A percentile compares a stretch with the other conserved stretches of the same genome.
Evolutionary conservation across 106 monocot genomes (phyloP).

Genomic region (Allium sativum): DNA sequence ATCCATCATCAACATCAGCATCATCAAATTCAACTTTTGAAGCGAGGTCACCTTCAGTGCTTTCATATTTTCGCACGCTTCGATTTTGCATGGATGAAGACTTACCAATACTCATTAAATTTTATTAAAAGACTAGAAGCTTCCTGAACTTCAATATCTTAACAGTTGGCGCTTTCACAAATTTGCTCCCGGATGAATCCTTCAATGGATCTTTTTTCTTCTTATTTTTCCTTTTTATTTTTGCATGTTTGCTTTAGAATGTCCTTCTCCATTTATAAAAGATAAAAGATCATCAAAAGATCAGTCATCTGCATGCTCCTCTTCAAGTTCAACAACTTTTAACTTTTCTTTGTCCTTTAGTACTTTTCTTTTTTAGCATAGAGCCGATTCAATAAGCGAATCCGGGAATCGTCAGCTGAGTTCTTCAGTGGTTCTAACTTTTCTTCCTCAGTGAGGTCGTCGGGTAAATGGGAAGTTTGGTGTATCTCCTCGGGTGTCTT

Average conservation of each 20-base stretch:
- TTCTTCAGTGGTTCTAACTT: slow-evolving; percentile 90
- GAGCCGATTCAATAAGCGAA: slow-evolving; percentile 72
- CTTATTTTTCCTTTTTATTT: slow-evolving; percentile 28
- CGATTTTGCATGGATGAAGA: slow-evolving; percentile 7
- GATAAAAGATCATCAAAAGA: slow-evolving; percentile 94
- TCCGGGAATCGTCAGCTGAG: slow-evolving; percentile 80
- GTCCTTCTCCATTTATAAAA: slow-evolving; percentile 80
- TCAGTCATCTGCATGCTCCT: slow-evolving; percentile 54
- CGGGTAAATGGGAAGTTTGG: too few relatives aligned
- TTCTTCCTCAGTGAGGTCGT: slow-evolving; percentile 61
- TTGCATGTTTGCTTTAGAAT: slow-evolving; percentile 16
- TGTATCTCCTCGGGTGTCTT: too few relatives aligned
- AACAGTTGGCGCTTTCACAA: not conserved
- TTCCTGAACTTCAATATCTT: slow-evolving; percentile 9
- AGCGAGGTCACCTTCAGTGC: slow-evolving; percentile 26
- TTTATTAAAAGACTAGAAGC: slow-evolving; percentile 4
- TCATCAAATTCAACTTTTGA: slow-evolving; percentile 37
- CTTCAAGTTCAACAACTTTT: slow-evolving; percentile 66
- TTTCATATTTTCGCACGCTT: slow-evolving; percentile 15
- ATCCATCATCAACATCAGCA: slow-evolving; percentile 52
- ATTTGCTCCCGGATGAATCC: slow-evolving; percentile 9
- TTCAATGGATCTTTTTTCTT: slow-evolving; percentile 23
- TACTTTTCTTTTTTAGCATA: slow-evolving; percentile 97
- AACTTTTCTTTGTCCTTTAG: slow-evolving; percentile 65
- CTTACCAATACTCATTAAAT: not conserved